Evolutionary conservation across 2,329 filamentous ascomycete species (phyloP), one percentile per base, ranked within the genome.

Genomic region (Arthrobotrys sinensis): DNA sequence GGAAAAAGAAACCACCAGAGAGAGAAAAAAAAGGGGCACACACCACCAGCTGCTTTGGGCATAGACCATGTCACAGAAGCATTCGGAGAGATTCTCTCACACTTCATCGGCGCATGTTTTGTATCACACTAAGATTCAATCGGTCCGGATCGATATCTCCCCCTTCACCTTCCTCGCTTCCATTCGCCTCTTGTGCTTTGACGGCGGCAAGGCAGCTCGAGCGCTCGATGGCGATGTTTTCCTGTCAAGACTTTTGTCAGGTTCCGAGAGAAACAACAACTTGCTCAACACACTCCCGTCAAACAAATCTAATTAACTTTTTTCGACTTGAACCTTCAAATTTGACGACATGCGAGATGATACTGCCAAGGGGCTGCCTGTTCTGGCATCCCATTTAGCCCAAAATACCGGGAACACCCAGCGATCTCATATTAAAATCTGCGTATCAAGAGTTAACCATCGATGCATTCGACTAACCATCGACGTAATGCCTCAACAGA

Each of bases 11-110:
- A 52, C 24, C 24, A 28, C 24, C 2, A 14, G 8, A 67, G 53
- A 60, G 8, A 16, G 14, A 52, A 38, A 12, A 67, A 60, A 43
- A 43, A 46, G 52, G 52, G 70, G 19, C 53, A 24, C 52, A 64
- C 63, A 66, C 46, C 63, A 75, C 70, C 70, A 63, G 8, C 62
- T 68, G 24, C 52, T 62, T 75, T 75, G 70, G 70, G 70, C 46
- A 21, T 67, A 53, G 70, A 21, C 60, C 40, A 64, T 66, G 63
- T 66, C 34, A 53, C 63, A 66, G 52, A 34, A 36, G 45, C 28
- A 36, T 73, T 75, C 70, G 70, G 70, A 75, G 70, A 75, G 70
- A 75, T 68, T 75, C 70, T 75, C 70, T 62, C 70, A 75, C 70
- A 75, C 63, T 38, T 48, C 60, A 28, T 55, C 36, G 55, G 68